phyloP scores from a whole-genome alignment of 1,284 basidiomycete genomes.

The Hemileia vastatrix region DNA sequence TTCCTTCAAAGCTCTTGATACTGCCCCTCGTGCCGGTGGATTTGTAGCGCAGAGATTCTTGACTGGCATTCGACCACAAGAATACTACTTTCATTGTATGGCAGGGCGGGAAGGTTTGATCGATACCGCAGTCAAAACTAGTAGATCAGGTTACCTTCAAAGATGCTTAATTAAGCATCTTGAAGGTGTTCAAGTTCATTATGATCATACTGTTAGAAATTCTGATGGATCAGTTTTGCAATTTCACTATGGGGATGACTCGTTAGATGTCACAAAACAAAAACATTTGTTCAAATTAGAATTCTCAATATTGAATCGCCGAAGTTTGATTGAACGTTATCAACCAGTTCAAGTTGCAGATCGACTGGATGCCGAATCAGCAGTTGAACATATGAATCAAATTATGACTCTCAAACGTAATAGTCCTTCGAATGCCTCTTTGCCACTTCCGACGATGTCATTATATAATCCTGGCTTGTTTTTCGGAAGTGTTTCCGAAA shows the following conservation, averaged over 20 bases:
- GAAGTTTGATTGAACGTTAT: constrained; percentile 66
- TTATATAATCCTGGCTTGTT: constrained; percentile 67
- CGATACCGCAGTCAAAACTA: constrained; percentile 98
- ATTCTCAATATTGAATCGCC: constrained; percentile 80
- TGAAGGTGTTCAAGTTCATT: constrained; percentile 90
- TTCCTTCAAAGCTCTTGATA: constrained; percentile 95
- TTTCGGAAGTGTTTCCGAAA: constrained; percentile 86
- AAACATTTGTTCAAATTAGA: constrained; percentile 65
- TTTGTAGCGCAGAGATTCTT: constrained; percentile 99
- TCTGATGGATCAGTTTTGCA: constrained; percentile 88
- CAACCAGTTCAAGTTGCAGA: constrained; percentile 56
- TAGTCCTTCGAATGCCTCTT: constrained; percentile 52
- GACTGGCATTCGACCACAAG: constrained; percentile 95
- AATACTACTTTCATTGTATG: constrained; percentile 99
- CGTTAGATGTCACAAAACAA: constrained; percentile 81
- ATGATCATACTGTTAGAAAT: constrained; percentile 95
- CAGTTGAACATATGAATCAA: constrained; percentile 75
- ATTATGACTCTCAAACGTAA: constrained; percentile 67
- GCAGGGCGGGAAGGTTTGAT: constrained; percentile 97
- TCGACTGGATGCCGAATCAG: constrained; percentile 60
- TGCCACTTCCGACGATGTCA: constrained; percentile 64
- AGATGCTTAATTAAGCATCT: constrained; percentile 97
- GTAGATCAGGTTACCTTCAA: constrained; percentile 95
- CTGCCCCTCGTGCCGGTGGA: constrained; percentile 92
- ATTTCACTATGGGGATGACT: constrained; percentile 95